Evolutionary conservation across 1,139 yeast genomes (phyloP), one percentile per base, ranked within the genome.

Genomic region (Suhomyces wounanorum): DNA sequence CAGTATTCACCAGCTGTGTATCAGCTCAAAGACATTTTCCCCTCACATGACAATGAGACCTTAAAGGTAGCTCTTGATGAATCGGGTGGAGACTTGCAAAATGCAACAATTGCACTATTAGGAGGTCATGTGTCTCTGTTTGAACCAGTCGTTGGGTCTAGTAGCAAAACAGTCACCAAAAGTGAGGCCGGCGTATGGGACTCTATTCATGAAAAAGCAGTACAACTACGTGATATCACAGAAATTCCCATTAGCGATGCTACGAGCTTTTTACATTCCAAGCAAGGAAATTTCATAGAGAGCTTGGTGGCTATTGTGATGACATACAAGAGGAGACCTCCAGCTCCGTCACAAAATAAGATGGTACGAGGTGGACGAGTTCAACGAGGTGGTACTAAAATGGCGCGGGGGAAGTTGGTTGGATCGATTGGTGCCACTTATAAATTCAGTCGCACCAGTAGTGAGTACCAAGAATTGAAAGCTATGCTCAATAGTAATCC

Each of bases 291-390:
- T 42, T 59, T 65, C 31, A 44, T 60, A 3, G 58, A 57, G 26
- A 58, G 75, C 2, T 55, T 76, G 37, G 60, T 66, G 23, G 73
- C 69, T 17, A 58, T 76, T 6, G 60, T 75, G 17, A 57, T 47
- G 44, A 63, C 59, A 40, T 60, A 59, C 36, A 45, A 38, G 48
- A 44, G 45, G 33, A 40, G 10, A 8, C 48, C 52, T 3, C 40
- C 43, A 4, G 16, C 17, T 14, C 14, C 18, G 16, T 7, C 37
- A 18, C 26, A 10, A 4, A 36, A 23, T 8, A 11, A 25, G 2
- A 31, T 26, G 11, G 41, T 39, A 3, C 42, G 51, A 18, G 66
- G 67, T 3, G 65, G 69, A 6, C 48, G 70, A 40, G 72, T 65
- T 13, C 72, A 65, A 56, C 57, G 69, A 45, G 61, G 57, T 7